These are phyloP conservation scores for Mortierella sp. DNA, from an alignment of 371 early-diverging fungal species.

Conservation along the genomic window DNA sequence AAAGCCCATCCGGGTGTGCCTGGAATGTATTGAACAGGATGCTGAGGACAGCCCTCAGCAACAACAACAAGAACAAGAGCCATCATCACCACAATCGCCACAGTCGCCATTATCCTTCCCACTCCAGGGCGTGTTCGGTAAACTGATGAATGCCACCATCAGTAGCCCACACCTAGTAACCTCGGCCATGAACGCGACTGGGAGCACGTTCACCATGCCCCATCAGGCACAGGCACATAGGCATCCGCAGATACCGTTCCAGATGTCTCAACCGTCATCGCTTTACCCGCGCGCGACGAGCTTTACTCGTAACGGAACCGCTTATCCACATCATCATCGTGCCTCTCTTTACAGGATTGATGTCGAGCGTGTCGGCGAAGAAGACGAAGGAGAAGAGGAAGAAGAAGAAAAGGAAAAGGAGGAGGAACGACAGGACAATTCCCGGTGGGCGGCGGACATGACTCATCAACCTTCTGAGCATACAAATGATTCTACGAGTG, in stretches of 20 bases:
- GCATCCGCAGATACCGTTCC: neutral
- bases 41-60: neutral
- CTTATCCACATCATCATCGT: conserved; percentile 41
- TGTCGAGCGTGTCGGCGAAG: conserved; percentile 50
- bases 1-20: conserved; percentile 43
- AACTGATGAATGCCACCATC: conserved; percentile 21
- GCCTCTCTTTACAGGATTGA: conserved; percentile 50
- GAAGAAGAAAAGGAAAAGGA: conserved; percentile 11
- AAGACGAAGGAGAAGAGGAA: conserved; percentile 46
- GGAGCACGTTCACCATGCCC: conserved; percentile 19
- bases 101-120: conserved; percentile 20
- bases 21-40: conserved; percentile 52
- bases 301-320: conserved; percentile 11
- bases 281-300: conserved; percentile 17
- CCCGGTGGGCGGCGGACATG: neutral
- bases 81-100: conserved; percentile 10
- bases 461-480: neutral
- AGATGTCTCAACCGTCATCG: neutral
- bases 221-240: neutral
- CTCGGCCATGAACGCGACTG: conserved; percentile 18
- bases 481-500: neutral
- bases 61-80: too few relatives aligned
- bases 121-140: conserved; percentile 40
- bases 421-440: neutral
- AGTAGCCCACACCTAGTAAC: conserved; percentile 20